phyloP scores from a whole-genome alignment of 169 alveolate species.

The Cryptosporidium muris region DNA sequence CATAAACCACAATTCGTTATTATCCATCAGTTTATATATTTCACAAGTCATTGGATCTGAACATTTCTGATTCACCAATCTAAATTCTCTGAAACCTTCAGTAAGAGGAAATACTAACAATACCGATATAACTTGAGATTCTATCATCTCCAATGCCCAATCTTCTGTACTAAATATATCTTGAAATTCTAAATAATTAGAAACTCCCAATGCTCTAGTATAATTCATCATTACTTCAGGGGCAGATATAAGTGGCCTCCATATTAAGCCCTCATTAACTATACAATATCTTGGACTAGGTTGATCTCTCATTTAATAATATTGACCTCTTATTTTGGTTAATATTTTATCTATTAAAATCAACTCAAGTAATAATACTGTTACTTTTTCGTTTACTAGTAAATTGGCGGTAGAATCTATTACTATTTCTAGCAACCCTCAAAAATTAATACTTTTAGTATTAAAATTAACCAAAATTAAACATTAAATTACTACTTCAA shows the following conservation, averaged over 20 bases:
- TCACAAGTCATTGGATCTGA: background rate
- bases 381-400: no score
- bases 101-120: slow-evolving; percentile 8
- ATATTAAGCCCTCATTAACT: slow-evolving; percentile 3
- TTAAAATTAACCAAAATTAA: no score
- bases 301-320: background rate
- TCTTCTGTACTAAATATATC: slow-evolving; percentile 31
- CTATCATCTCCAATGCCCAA: background rate
- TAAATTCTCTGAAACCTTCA: background rate
- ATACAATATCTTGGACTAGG: background rate
- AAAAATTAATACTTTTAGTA: no score
- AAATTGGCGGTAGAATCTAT: background rate
- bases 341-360: no score
- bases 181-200: background rate
- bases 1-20: slow-evolving; percentile 28
- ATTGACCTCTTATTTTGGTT: no score
- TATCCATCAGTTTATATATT: background rate
- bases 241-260: slow-evolving; percentile 30
- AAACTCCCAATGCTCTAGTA: slow-evolving; percentile 10
- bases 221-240: slow-evolving; percentile 21
- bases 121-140: slow-evolving; percentile 4
- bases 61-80: background rate
- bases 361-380: no score
- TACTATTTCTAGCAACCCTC: background rate
- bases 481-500: no score